phyloP scores from a whole-genome alignment of 176 grass and related monocot genomes.

The Chloris gayana region DNA sequence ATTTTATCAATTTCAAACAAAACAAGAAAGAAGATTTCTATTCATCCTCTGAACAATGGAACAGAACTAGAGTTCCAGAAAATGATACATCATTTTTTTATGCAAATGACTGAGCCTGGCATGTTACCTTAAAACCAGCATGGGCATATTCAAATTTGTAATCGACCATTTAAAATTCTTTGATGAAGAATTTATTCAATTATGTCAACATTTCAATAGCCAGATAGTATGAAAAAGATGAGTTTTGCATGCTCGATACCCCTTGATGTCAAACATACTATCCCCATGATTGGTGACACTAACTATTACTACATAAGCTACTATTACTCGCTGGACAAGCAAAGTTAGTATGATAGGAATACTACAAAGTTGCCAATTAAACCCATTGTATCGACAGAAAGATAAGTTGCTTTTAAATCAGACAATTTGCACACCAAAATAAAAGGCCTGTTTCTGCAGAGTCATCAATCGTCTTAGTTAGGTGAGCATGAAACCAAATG shows the following conservation, averaged over 20 bases:
- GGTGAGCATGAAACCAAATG: neutral
- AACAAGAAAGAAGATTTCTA: no score
- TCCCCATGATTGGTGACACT: neutral
- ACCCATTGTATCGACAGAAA: neutral
- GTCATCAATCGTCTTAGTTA: neutral
- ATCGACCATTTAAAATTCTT: neutral
- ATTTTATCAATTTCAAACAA: no score
- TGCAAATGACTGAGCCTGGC: neutral
- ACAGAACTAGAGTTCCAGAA: constrained; percentile 7
- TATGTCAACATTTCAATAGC: neutral
- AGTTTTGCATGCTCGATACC: no score
- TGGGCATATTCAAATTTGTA: neutral
- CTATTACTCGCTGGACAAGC: neutral
- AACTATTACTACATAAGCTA: neutral
- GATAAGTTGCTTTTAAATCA: neutral
- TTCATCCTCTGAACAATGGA: neutral
- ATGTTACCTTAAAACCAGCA: constrained; percentile 10
- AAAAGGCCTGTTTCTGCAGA: neutral
- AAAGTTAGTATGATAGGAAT: neutral
- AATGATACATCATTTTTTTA: neutral
- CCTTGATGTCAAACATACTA: neutral
- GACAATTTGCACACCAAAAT: constrained; percentile 8
- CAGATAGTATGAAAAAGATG: neutral
- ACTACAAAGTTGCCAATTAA: neutral
- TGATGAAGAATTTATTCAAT: neutral